These are phyloP conservation scores for Elongisporangium senticosum DNA, from an alignment of 352 stramenopile genomes.

Conservation along the genomic window DNA sequence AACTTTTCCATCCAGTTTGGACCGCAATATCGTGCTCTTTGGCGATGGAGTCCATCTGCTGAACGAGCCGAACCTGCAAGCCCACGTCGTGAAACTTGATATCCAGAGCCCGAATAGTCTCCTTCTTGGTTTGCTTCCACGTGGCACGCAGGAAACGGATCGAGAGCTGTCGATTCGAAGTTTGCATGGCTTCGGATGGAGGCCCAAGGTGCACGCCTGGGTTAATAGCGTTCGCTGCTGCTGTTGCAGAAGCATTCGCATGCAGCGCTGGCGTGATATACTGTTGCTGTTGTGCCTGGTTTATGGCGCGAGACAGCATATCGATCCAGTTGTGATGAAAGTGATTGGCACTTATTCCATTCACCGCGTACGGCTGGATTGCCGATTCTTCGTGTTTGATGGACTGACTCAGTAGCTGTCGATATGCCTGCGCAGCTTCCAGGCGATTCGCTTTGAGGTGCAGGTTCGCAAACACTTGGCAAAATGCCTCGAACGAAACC, in stretches of 20 bases:
- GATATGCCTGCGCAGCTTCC: conserved; percentile 29
- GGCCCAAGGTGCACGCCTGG: conserved; percentile 26
- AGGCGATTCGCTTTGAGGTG: conserved; percentile 24
- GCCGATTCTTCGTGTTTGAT: conserved; percentile 3
- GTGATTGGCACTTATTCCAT: conserved; percentile 11
- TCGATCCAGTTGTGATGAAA: conserved; percentile 27
- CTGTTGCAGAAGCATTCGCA: background rate
- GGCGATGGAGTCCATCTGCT: conserved; percentile 34
- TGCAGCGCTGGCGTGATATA: background rate
- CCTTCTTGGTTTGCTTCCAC: conserved; percentile 40
- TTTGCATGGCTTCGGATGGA: conserved; percentile 20
- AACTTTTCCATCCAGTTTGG: conserved; percentile 18
- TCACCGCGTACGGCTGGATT: background rate
- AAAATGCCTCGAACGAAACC: conserved; percentile 19
- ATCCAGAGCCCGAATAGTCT: conserved; percentile 32
- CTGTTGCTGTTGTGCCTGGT: conserved; percentile 38
- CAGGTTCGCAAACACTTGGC: conserved; percentile 20
- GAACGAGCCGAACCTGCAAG: conserved; percentile 34
- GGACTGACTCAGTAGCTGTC: conserved; percentile 15
- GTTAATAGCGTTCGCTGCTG: background rate
- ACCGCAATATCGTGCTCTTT: conserved; percentile 2
- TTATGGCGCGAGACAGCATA: conserved; percentile 22
- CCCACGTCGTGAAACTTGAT: conserved; percentile 33
- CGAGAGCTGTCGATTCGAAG: conserved; percentile 23
- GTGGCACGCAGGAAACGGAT: conserved; percentile 28